A percentile compares a stretch with the other conserved stretches of the same genome.
Conservation (phyloP, 495 filamentous ascomycete species). For the Hyaloscypha finlandica region DNA sequence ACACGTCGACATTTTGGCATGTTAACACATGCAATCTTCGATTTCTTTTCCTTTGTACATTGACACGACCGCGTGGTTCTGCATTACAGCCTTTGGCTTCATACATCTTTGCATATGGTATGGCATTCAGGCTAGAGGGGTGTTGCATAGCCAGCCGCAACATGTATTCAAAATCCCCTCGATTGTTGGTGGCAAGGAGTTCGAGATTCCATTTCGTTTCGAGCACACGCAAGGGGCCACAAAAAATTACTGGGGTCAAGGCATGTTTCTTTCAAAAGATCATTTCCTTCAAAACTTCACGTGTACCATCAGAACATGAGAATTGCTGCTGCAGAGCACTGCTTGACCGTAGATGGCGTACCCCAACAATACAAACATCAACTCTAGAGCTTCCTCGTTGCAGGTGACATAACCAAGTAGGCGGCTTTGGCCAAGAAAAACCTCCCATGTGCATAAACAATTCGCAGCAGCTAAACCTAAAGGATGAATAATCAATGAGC, state of each 20-base stretch:
- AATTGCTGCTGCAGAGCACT: slow-evolving; percentile 15
- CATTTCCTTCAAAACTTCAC: slow-evolving; percentile 1
- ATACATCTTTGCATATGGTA: slow-evolving; percentile 21
- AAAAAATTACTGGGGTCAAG: slow-evolving; percentile 26
- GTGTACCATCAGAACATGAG: slow-evolving; percentile 15
- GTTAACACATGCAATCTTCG: not conserved
- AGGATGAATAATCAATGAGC: not conserved
- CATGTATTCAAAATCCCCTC: slow-evolving; percentile 27
- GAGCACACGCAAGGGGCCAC: not conserved
- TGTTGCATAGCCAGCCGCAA: slow-evolving; percentile 24
- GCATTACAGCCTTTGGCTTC: slow-evolving; percentile 10
- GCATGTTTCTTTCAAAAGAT: slow-evolving; percentile 10
- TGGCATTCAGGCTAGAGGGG: slow-evolving; percentile 13
- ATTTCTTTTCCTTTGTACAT: slow-evolving; percentile 22
- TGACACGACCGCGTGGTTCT: slow-evolving; percentile 1
- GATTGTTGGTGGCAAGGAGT: slow-evolving; percentile 28
- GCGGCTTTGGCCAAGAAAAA: too few species aligned
- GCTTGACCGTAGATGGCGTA: not conserved
- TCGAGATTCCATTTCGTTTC: slow-evolving; percentile 10
- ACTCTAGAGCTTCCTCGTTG: not conserved
- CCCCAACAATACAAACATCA: not conserved
- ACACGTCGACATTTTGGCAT: not conserved
- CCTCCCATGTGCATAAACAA: not conserved
- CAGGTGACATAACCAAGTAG: not conserved
- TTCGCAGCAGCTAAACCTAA: not conserved